Evolutionary conservation across 2,329 filamentous ascomycete genomes (phyloP).

Genomic region (Talaromyces sp.): DNA sequence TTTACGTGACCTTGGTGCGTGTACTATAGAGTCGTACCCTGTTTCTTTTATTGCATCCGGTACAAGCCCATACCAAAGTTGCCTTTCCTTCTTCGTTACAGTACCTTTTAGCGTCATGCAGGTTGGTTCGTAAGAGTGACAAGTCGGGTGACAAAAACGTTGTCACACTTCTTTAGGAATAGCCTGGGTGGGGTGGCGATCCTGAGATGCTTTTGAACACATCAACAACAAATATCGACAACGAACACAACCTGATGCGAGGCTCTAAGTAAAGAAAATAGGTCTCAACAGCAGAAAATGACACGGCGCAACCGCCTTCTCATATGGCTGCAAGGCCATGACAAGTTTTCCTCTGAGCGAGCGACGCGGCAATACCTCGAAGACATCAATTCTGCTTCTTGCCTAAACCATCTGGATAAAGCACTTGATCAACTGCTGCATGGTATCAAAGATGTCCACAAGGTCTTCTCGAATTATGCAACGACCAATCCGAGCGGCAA

Average conservation of each 20-base stretch:
- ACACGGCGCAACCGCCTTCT: not conserved
- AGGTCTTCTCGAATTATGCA: not conserved
- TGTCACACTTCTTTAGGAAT: too few relatives aligned
- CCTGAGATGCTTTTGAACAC: not conserved
- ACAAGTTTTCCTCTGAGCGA: not conserved
- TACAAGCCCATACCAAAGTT: too few relatives aligned
- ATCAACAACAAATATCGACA: not conserved
- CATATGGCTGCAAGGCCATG: not conserved
- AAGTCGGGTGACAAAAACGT: too few relatives aligned
- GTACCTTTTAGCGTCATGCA: too few relatives aligned
- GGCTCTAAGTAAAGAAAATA: not conserved
- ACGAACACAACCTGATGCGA: not conserved
- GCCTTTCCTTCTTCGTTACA: too few relatives aligned
- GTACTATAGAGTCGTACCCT: too few relatives aligned
- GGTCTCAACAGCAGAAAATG: not conserved
- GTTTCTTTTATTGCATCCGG: too few relatives aligned
- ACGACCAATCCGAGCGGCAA: not conserved
- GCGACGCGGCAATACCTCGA: conserved; percentile 1
- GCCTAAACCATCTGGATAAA: conserved; percentile 3
- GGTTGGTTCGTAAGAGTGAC: too few relatives aligned
- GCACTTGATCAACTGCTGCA: conserved; percentile 1
- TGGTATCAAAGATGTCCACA: conserved; percentile 5
- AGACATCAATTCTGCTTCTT: conserved; percentile 5
- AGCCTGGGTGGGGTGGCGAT: too few relatives aligned
- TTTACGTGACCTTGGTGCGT: too few relatives aligned